A percentile compares a stretch with the other conserved stretches of the same genome.
Conservation (phyloP, 176 grass and related monocot species). For the Calamus simplicifolius region DNA sequence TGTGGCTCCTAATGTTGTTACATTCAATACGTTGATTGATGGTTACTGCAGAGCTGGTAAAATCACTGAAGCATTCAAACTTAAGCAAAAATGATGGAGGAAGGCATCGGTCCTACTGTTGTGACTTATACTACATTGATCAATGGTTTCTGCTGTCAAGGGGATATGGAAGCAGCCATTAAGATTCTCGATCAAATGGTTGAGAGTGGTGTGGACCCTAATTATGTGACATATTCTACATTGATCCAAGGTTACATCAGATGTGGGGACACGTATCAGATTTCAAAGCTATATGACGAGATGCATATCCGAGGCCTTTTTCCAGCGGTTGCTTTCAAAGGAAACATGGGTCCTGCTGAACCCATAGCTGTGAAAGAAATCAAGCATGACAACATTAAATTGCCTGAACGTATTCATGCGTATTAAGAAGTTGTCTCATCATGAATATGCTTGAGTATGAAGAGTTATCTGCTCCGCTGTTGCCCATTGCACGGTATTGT, state of each 20-base stretch:
- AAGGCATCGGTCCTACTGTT: slow-evolving; percentile 59
- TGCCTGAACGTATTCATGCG: slow-evolving; percentile 3
- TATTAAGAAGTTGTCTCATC: slow-evolving; percentile 20
- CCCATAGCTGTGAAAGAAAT: slow-evolving; percentile 3
- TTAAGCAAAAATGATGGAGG: slow-evolving; percentile 87
- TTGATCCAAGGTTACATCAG: slow-evolving; percentile 75
- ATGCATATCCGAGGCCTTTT: slow-evolving; percentile 77
- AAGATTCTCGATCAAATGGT: slow-evolving; percentile 94
- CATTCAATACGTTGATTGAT: slow-evolving; percentile 83
- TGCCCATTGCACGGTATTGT: no score
- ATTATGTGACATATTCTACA: slow-evolving; percentile 84
- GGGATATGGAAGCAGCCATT: slow-evolving; percentile 89
- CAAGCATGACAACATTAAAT: neutral
- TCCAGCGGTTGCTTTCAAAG: slow-evolving; percentile 17
- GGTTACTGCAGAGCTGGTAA: slow-evolving; percentile 68
- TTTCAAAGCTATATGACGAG: slow-evolving; percentile 71
- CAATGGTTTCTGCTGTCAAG: slow-evolving; percentile 71
- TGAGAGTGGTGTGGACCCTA: slow-evolving; percentile 68
- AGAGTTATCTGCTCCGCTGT: no score
- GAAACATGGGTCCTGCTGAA: slow-evolving; percentile 21
- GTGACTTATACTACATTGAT: slow-evolving; percentile 91
- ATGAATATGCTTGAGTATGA: no score
- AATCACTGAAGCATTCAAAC: slow-evolving; percentile 70
- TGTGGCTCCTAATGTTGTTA: slow-evolving; percentile 55
- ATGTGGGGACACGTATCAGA: slow-evolving; percentile 59